phyloP scores from a whole-genome alignment of 2,329 filamentous ascomycete genomes.

The Monosporascus sp. region DNA sequence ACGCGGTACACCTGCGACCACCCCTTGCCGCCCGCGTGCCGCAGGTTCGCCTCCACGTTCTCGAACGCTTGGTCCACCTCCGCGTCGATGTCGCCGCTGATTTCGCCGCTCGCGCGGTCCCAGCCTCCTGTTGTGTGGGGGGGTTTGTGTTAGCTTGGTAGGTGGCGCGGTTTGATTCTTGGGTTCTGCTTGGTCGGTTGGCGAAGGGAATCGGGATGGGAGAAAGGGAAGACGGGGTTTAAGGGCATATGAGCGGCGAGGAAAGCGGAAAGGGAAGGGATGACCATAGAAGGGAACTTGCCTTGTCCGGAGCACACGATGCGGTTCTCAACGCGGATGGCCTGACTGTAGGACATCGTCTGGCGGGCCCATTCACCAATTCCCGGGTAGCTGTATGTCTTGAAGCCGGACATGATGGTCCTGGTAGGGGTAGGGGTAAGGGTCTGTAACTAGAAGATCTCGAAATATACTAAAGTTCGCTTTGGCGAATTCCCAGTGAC shows the following conservation, averaged over 20 bases:
- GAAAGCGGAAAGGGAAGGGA: too few relatives aligned
- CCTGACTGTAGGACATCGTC: slow-evolving; percentile 35
- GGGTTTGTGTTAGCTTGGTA: neutral
- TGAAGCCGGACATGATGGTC: slow-evolving; percentile 3
- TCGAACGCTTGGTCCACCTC: slow-evolving; percentile 49
- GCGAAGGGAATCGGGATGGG: too few relatives aligned
- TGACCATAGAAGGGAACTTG: slow-evolving; percentile 8
- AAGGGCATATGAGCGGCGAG: too few relatives aligned
- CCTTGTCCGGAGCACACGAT: slow-evolving; percentile 44
- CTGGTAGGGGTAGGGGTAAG: neutral
- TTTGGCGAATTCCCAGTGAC: too few relatives aligned
- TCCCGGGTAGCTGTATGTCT: slow-evolving; percentile 7
- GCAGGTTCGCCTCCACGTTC: slow-evolving; percentile 49
- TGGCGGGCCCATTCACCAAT: slow-evolving; percentile 6
- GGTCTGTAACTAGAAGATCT: slow-evolving; percentile 2
- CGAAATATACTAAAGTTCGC: too few relatives aligned
- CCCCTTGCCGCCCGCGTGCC: slow-evolving; percentile 48
- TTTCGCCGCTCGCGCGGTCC: slow-evolving; percentile 18
- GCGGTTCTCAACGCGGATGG: slow-evolving; percentile 40
- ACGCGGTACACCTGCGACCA: slow-evolving; percentile 50
- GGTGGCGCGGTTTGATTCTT: neutral
- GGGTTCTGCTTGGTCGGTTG: too few relatives aligned
- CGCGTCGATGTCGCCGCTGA: slow-evolving; percentile 32
- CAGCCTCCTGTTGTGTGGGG: slow-evolving; percentile 25
- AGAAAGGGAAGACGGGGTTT: too few relatives aligned